These are phyloP conservation scores for Kluyveromyces siamensis DNA, from an alignment of 805 yeast species.

Conservation along the genomic window DNA sequence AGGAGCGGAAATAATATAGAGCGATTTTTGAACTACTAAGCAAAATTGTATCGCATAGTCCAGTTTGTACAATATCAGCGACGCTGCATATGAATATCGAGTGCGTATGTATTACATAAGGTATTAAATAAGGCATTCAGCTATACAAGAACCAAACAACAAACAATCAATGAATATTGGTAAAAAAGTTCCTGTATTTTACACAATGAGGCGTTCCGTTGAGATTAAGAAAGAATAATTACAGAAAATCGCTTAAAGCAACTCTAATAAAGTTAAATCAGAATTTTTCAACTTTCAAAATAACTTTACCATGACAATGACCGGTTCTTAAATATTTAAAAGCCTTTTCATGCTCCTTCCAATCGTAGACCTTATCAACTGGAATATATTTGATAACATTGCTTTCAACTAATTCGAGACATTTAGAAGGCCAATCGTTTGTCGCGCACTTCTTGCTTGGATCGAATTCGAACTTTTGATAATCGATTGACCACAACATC, in stretches of 20 bases:
- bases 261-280: constrained; percentile 8
- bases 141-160: background rate
- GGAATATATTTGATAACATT: constrained; percentile 36
- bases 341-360: constrained; percentile 50
- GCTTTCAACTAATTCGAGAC: constrained; percentile 37
- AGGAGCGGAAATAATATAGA: background rate
- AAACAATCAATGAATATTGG: background rate
- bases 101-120: background rate
- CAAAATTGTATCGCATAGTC: no score
- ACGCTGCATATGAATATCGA: background rate
- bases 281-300: constrained; percentile 38
- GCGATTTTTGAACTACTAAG: background rate
- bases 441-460: constrained; percentile 22
- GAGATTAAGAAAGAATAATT: no score
- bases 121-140: background rate
- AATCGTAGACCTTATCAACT: constrained; percentile 48
- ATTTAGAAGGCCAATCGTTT: constrained; percentile 33
- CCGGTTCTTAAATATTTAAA: constrained; percentile 40
- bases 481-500: constrained; percentile 30
- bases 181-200: no score
- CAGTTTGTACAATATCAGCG: background rate
- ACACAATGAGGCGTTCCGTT: no score
- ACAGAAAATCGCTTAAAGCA: no score
- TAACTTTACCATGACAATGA: constrained; percentile 60
- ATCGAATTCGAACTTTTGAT: constrained; percentile 29